phyloP scores from a whole-genome alignment of 2,329 filamentous ascomycete species.

The Xylariales sp. region DNA sequence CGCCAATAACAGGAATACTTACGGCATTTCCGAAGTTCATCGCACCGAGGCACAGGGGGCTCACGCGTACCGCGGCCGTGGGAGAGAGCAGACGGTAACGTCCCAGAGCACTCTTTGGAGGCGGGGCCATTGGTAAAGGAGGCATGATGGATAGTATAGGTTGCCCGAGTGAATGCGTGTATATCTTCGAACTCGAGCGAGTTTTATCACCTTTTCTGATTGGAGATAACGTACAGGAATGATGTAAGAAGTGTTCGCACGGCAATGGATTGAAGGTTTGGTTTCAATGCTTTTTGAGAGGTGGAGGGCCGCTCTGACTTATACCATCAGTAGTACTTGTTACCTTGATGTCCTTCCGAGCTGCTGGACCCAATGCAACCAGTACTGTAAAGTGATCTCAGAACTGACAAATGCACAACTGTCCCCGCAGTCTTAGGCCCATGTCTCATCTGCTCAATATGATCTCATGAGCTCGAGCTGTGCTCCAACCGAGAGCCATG shows the following conservation, averaged over 20 bases:
- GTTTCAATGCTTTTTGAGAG: too few relatives aligned
- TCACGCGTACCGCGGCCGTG: constrained; percentile 61
- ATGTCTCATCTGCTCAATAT: background rate
- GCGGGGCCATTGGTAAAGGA: constrained; percentile 29
- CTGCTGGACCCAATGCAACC: too few relatives aligned
- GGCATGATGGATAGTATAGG: constrained; percentile 3
- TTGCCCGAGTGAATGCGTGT: background rate
- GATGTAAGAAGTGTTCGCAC: background rate
- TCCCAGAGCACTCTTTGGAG: constrained; percentile 55
- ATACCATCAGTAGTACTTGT: background rate
- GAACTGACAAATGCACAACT: too few relatives aligned
- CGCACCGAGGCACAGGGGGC: constrained; percentile 57
- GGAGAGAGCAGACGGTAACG: constrained; percentile 64
- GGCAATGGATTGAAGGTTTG: background rate
- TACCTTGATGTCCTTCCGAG: too few relatives aligned
- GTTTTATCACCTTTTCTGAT: background rate
- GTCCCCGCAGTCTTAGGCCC: background rate
- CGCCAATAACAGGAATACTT: too few relatives aligned
- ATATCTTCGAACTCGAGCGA: background rate
- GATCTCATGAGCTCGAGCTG: background rate
- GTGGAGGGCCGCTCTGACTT: background rate
- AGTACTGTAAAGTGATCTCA: too few relatives aligned
- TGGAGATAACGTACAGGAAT: background rate
- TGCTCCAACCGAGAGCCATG: background rate
- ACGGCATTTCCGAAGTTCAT: constrained; percentile 54